Evolutionary conservation across 306 rosid species (phyloP).

Genomic region (Vigna nakashimae): DNA sequence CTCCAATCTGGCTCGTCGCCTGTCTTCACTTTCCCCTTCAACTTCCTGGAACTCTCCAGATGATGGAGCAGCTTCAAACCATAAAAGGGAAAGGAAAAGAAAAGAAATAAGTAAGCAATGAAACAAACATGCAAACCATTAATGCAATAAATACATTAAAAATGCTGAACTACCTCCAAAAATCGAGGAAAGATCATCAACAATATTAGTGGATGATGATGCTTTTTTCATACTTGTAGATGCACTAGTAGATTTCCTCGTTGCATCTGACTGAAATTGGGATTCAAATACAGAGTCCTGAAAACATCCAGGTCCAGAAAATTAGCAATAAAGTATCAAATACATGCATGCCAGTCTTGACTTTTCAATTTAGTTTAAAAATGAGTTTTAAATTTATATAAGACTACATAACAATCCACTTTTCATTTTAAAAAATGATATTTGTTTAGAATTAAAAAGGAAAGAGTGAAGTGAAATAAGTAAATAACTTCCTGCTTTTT

Average conservation of each 20-base stretch:
- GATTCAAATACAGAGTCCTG: constrained; percentile 66
- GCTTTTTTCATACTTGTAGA: constrained; percentile 77
- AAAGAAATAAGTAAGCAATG: constrained; percentile 34
- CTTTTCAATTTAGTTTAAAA: constrained; percentile 14
- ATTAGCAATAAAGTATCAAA: constrained; percentile 42
- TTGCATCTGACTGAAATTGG: constrained; percentile 73
- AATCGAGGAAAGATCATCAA: constrained; percentile 91
- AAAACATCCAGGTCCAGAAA: constrained; percentile 44
- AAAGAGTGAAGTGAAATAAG: constrained; percentile 29
- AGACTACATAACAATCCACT: constrained; percentile 6
- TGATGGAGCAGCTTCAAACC: constrained; percentile 72
- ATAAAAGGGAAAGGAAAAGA: constrained; percentile 33
- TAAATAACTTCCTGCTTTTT: constrained; percentile 2
- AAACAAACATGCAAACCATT: constrained; percentile 20
- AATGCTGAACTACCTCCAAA: constrained; percentile 74
- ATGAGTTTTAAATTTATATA: not conserved
- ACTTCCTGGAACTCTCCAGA: constrained; percentile 85
- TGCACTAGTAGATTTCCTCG: constrained; percentile 62
- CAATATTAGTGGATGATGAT: constrained; percentile 78
- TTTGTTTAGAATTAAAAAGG: constrained; percentile 23
- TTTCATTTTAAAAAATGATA: constrained; percentile 20
- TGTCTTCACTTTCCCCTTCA: constrained; percentile 96
- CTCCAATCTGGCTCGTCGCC: constrained; percentile 92
- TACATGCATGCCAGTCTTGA: constrained; percentile 2
- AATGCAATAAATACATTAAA: constrained; percentile 26